Evolutionary conservation across 2,329 filamentous ascomycete species (phyloP).

Genomic region (Fusarium ambrosium): DNA sequence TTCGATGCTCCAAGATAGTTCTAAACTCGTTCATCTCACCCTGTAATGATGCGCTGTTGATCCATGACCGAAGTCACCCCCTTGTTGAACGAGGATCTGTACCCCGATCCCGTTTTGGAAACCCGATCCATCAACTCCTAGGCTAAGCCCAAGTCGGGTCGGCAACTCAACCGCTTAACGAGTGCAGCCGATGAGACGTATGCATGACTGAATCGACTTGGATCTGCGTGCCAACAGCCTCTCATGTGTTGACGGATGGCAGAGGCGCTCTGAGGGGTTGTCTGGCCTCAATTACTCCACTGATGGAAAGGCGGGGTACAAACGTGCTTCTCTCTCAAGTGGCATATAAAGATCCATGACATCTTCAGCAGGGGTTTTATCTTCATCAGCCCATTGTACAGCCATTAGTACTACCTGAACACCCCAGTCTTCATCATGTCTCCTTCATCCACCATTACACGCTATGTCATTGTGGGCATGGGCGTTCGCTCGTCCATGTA

Average conservation of each 20-base stretch:
- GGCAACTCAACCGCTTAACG: neutral
- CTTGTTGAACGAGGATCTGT: neutral
- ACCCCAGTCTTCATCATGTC: slow-evolving; percentile 18
- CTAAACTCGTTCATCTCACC: neutral
- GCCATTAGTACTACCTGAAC: neutral
- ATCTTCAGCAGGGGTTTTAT: slow-evolving; percentile 1
- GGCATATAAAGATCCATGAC: neutral
- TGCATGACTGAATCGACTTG: slow-evolving; percentile 4
- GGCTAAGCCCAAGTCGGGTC: neutral
- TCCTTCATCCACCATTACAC: slow-evolving; percentile 48
- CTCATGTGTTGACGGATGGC: slow-evolving; percentile 1
- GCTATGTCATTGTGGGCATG: slow-evolving; percentile 69
- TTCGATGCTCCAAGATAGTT: neutral
- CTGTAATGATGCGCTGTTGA: neutral
- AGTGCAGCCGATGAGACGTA: neutral
- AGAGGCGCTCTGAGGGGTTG: neutral
- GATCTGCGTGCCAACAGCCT: neutral
- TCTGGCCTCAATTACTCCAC: neutral
- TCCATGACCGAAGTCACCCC: neutral
- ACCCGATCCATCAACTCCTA: neutral
- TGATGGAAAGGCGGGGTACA: neutral
- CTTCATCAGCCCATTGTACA: neutral
- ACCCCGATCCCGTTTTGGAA: neutral
- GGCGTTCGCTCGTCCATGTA: slow-evolving; percentile 71
- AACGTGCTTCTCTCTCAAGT: neutral